phyloP scores from a whole-genome alignment of 2,329 filamentous ascomycete genomes.

The Leptographium wingfieldii region DNA sequence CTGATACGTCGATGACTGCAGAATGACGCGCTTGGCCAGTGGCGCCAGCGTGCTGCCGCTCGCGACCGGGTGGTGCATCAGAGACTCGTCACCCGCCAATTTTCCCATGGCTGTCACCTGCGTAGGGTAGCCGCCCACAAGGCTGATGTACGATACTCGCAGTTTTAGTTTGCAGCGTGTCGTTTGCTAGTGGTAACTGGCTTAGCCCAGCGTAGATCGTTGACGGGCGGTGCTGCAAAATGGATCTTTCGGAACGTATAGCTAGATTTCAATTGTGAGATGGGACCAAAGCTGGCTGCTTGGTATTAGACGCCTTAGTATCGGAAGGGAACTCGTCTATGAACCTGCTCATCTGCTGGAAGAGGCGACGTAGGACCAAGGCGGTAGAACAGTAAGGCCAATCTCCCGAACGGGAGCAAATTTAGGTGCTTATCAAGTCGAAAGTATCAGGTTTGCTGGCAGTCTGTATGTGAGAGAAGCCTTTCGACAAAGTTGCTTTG shows the following conservation, averaged over 20 bases:
- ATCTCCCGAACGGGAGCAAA: not conserved
- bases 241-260: slow-evolving; percentile 30
- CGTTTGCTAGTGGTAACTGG: slow-evolving; percentile 21
- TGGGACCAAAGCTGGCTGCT: slow-evolving; percentile 8
- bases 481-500: no score
- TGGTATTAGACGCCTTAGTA: slow-evolving; percentile 15
- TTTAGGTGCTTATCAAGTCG: not conserved
- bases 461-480: no score
- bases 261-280: slow-evolving; percentile 12
- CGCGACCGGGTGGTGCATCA: slow-evolving; percentile 36
- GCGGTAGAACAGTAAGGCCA: not conserved
- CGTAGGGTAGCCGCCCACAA: slow-evolving; percentile 32
- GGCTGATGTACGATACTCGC: slow-evolving; percentile 17
- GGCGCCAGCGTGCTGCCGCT: slow-evolving; percentile 29
- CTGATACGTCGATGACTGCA: slow-evolving; percentile 24
- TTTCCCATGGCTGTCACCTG: slow-evolving; percentile 36
- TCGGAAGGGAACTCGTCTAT: slow-evolving; percentile 9
- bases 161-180: slow-evolving; percentile 10
- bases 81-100: slow-evolving; percentile 36
- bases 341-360: slow-evolving; percentile 3
- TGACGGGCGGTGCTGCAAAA: slow-evolving; percentile 29
- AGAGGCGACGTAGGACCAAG: slow-evolving; percentile 3
- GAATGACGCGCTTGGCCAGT: slow-evolving; percentile 24
- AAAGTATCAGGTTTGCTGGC: no score
- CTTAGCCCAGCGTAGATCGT: slow-evolving; percentile 27